Conservation (phyloP, 2,329 filamentous ascomycete genomes). For the Talaromyces sp. region DNA sequence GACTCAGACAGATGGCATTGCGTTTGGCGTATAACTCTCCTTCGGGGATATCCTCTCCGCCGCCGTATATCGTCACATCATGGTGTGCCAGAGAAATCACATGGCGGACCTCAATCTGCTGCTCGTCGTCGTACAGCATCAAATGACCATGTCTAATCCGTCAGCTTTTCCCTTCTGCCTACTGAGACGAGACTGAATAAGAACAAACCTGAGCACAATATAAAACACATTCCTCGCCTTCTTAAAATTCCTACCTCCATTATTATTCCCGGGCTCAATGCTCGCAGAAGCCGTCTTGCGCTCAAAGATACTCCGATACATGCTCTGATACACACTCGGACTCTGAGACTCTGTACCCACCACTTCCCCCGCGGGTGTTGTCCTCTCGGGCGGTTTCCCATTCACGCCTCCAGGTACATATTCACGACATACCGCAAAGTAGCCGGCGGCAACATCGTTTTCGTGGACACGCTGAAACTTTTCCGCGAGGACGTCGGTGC, state of each 20-base stretch:
- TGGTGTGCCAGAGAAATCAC: constrained; percentile 91
- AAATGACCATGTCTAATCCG: constrained; percentile 77
- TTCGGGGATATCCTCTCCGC: constrained; percentile 74
- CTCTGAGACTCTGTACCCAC: constrained; percentile 68
- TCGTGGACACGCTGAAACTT: constrained; percentile 62
- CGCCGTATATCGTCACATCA: constrained; percentile 74
- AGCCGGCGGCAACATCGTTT: constrained; percentile 78
- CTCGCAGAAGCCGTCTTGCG: constrained; percentile 61
- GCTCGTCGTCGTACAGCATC: constrained; percentile 95
- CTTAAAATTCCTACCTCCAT: constrained; percentile 45
- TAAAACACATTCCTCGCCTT: constrained; percentile 86
- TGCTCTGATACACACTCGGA: constrained; percentile 93
- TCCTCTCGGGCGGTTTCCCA: constrained; percentile 83
- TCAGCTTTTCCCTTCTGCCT: not conserved
- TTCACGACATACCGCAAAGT: constrained; percentile 92
- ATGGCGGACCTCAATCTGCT: constrained; percentile 92
- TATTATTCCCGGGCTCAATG: constrained; percentile 46
- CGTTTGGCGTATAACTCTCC: constrained; percentile 94
- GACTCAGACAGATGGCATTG: constrained; percentile 78
- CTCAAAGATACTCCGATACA: constrained; percentile 96
- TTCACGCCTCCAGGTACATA: constrained; percentile 89
- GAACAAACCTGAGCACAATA: constrained; percentile 73
- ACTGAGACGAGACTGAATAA: no score
- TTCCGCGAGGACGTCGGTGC: constrained; percentile 57
- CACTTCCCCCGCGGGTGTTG: constrained; percentile 73